Percentiles rank a stretch among this genome's conserved stretches.
Evolutionary conservation across 1,284 basidiomycete genomes (phyloP).

Genomic region (Ustilago tritici): DNA sequence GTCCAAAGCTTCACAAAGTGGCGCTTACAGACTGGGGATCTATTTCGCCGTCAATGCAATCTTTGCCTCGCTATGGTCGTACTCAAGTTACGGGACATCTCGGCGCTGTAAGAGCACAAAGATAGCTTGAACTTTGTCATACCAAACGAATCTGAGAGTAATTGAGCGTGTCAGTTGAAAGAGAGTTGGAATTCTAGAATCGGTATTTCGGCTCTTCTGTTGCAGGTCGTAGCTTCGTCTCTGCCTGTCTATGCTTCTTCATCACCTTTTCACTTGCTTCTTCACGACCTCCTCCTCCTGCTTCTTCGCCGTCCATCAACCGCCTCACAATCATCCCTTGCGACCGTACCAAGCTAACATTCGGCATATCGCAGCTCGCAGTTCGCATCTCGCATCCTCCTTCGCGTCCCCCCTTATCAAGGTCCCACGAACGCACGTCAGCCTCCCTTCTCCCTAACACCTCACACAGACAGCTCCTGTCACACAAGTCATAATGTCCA

Average conservation of each 20-base stretch:
- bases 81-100: too few relatives aligned
- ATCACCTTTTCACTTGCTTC: not conserved
- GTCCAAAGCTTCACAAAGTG: not conserved
- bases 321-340: not conserved
- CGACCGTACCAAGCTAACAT: not conserved
- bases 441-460: not conserved
- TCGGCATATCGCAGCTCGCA: not conserved
- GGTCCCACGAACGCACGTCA: not conserved
- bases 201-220: conserved; percentile 3
- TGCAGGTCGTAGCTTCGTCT: not conserved
- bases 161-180: not conserved
- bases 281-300: not conserved
- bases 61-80: too few relatives aligned
- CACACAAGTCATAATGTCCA: conserved; percentile 78
- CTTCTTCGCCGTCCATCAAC: not conserved
- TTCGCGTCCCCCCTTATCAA: not conserved
- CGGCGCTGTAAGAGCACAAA: not conserved
- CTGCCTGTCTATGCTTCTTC: not conserved
- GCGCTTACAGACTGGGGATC: conserved; percentile 2
- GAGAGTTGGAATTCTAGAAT: not conserved
- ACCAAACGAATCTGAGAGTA: not conserved
- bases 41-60: not conserved
- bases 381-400: not conserved
- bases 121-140: not conserved
- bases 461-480: not conserved